These are phyloP conservation scores for Elymus sibiricus DNA, from an alignment of 176 grass and related monocot species.

Conservation along the genomic window DNA sequence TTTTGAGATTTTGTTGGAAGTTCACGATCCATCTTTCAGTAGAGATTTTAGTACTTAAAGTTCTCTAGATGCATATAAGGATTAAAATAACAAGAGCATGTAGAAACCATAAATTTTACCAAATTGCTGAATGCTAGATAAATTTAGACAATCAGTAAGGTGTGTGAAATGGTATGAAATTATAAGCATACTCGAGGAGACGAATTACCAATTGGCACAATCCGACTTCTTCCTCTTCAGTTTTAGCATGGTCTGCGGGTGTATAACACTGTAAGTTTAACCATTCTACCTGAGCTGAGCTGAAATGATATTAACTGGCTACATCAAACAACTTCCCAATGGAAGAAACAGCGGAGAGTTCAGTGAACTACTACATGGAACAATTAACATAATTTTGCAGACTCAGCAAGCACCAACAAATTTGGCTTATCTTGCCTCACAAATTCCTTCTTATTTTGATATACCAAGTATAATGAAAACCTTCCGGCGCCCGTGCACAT, in stretches of 20 bases:
- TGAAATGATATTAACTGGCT: slow-evolving; percentile 16
- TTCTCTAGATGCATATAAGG: too few species aligned
- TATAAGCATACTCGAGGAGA: slow-evolving; percentile 30
- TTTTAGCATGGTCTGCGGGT: slow-evolving; percentile 68
- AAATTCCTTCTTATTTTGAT: too few species aligned
- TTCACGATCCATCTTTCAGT: too few species aligned
- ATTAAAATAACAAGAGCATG: slow-evolving; percentile 14
- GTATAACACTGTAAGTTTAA: slow-evolving; percentile 21
- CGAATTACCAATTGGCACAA: slow-evolving; percentile 79
- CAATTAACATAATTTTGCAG: not conserved
- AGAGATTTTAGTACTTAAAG: too few species aligned
- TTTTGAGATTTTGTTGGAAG: too few species aligned
- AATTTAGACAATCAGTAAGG: not conserved
- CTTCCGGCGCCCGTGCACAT: too few species aligned
- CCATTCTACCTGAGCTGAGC: not conserved
- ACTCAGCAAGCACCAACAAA: not conserved
- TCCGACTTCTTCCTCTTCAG: slow-evolving; percentile 71
- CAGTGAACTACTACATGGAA: not conserved
- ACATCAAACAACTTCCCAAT: slow-evolving; percentile 18
- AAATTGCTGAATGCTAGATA: slow-evolving; percentile 10
- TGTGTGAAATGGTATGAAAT: slow-evolving; percentile 20
- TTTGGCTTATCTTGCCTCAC: not conserved
- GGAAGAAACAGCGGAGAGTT: slow-evolving; percentile 30
- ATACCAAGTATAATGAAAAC: too few species aligned
- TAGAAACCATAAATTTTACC: not conserved